Evolutionary conservation across 768 basidiomycete genomes (phyloP), one percentile per base, ranked within the genome.

Genomic region (Mycena olivaceomarginata): DNA sequence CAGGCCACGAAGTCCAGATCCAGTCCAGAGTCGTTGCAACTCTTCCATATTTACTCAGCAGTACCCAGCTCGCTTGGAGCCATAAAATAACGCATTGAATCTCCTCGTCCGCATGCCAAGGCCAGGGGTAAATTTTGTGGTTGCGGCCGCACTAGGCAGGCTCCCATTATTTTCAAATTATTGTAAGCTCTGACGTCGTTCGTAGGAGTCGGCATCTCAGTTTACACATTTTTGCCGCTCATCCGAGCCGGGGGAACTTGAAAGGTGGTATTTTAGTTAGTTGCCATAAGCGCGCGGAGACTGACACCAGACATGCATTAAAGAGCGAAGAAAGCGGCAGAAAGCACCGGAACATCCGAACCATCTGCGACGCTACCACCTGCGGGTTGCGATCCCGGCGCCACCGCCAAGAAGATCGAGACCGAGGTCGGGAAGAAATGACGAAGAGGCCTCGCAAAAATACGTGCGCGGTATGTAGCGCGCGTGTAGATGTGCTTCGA

Each of bases 61-160:
- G 31, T 25, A 2, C 25, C 25, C 25, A 25, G 25, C 25, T 25
- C 25, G 25, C 25, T 25, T 25, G 25, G 25, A 25, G 25, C 25
- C 25, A 25, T 31, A 31, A 31, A 31, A 31, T 31, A 31, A 31
- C 31, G 2, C 31, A 31, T 4, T 31, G 31, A 56, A 39, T 62
- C 25, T 41, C 25, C 43, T 41, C 8, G 13, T 16, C 20, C 4
- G 59, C 22, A 79, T 79, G 78, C 72, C 41, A 51, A 66, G 75
- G 46, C 20, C 72, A 73, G 82, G 87, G 43, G 78, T 88, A 31
- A 92, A 93, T 43, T 89, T 89, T 77, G 60, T 93, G 45, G 83
- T 94, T 53, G 94, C 94, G 70, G 88, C 89, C 46, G 78, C 88
- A 59, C 88, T 93, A 82, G 94, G 94, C 94, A 80, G 70, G 77